A percentile compares a stretch with the other conserved stretches of the same genome.
phyloP scores from a whole-genome alignment of 306 rosid genomes.

The Glycyrrhiza uralensis region DNA sequence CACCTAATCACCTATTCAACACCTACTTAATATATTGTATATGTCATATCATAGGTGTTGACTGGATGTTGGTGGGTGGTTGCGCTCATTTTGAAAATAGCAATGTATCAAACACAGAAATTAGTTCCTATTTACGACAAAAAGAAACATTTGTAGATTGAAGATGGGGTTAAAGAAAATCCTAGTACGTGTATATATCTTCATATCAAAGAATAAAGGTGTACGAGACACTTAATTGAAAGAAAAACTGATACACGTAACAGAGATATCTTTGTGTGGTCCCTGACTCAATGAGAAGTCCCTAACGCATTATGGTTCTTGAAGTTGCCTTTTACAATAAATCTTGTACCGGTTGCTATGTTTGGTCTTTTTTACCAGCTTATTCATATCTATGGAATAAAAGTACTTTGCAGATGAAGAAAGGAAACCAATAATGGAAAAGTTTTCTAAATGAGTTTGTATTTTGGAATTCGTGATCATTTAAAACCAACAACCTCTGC shows the following conservation, averaged over 20 bases:
- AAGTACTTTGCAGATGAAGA: conserved; percentile 15
- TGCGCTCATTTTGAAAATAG: too few species aligned
- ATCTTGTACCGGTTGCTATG: background rate
- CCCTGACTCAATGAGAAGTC: conserved; percentile 37
- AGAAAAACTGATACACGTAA: conserved; percentile 36
- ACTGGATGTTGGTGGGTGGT: too few species aligned
- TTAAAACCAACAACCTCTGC: background rate
- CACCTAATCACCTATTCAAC: too few species aligned
- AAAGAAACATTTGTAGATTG: background rate
- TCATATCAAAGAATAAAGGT: conserved; percentile 16
- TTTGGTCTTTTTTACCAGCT: conserved; percentile 3
- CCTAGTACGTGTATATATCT: background rate
- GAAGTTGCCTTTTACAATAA: conserved; percentile 27
- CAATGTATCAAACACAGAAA: background rate
- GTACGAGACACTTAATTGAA: conserved; percentile 33
- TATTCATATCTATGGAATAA: conserved; percentile 16
- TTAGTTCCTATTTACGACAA: background rate
- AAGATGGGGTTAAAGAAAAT: background rate
- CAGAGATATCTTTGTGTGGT: conserved; percentile 44
- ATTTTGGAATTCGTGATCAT: background rate
- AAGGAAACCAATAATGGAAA: conserved; percentile 20
- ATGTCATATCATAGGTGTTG: too few species aligned
- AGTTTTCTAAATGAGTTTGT: background rate
- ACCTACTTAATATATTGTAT: too few species aligned
- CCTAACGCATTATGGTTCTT: conserved; percentile 37